Conservation (phyloP, 192 early-diverging fungal genomes). For the Podila epigama region DNA sequence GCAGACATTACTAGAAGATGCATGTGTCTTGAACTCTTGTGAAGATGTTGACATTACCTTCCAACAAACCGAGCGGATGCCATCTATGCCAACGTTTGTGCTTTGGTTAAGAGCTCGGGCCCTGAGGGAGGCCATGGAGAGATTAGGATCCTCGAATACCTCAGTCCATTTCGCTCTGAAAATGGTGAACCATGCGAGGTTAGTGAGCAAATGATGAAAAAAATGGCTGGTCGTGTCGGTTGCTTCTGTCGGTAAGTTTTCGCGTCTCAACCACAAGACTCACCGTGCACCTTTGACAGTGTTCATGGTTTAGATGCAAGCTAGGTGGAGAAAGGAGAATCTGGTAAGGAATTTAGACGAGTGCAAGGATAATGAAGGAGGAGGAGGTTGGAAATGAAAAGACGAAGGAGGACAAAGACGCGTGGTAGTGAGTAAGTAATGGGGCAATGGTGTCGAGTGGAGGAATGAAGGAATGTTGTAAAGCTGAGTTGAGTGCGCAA, state of each 20-base stretch:
- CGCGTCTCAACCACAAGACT: background rate
- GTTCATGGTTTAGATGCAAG: too few species aligned
- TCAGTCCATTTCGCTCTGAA: slow-evolving; percentile 54
- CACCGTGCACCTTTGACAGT: slow-evolving; percentile 46
- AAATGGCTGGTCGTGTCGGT: background rate
- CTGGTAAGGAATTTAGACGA: too few species aligned
- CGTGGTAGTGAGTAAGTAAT: too few species aligned
- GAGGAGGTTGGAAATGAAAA: too few species aligned
- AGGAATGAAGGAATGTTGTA: too few species aligned
- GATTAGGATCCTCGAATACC: slow-evolving; percentile 59
- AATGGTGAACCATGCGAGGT: background rate
- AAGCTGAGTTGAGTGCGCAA: too few species aligned
- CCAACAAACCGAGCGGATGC: slow-evolving; percentile 66
- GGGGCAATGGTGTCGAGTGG: too few species aligned
- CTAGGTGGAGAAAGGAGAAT: background rate
- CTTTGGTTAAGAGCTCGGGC: slow-evolving; percentile 51
- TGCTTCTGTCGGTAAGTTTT: background rate
- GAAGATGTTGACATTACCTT: slow-evolving; percentile 48
- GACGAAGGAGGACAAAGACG: too few species aligned
- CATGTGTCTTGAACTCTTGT: too few species aligned
- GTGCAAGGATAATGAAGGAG: too few species aligned
- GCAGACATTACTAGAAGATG: too few species aligned
- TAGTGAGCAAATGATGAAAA: background rate
- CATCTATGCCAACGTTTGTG: slow-evolving; percentile 56
- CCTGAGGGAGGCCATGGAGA: slow-evolving; percentile 51